These are phyloP conservation scores for Komagataella phaffii DNA, from an alignment of 805 yeast genomes.

Conservation along the genomic window DNA sequence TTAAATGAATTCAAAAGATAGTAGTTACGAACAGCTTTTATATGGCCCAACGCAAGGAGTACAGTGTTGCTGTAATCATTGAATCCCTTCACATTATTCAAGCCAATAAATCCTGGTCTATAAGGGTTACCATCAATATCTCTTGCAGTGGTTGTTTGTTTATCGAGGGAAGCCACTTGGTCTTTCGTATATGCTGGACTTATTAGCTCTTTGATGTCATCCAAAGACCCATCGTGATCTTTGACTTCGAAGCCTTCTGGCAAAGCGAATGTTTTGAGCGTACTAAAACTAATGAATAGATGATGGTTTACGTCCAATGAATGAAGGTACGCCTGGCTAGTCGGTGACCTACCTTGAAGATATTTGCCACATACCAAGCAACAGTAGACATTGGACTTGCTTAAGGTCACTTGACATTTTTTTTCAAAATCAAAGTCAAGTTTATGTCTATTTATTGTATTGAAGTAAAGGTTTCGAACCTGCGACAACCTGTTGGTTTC, in stretches of 20 bases:
- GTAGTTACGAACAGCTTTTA: slow-evolving; percentile 32
- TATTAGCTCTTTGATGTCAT: slow-evolving; percentile 38
- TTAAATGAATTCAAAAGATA: slow-evolving; percentile 19
- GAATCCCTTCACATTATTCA: slow-evolving; percentile 32
- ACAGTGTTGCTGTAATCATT: slow-evolving; percentile 47
- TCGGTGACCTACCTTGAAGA: slow-evolving; percentile 49
- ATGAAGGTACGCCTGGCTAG: slow-evolving; percentile 60
- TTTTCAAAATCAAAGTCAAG: slow-evolving; percentile 63
- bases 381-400: slow-evolving; percentile 50
- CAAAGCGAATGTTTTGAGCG: slow-evolving; percentile 35
- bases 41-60: slow-evolving; percentile 42
- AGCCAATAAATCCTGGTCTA: slow-evolving; percentile 51
- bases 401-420: slow-evolving; percentile 48
- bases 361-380: slow-evolving; percentile 68
- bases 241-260: slow-evolving; percentile 44
- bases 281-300: slow-evolving; percentile 42
- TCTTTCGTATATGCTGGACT: slow-evolving; percentile 32
- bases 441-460: slow-evolving; percentile 26
- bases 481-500: background rate
- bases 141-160: slow-evolving; percentile 8
- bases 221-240: slow-evolving; percentile 20
- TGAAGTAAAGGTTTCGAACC: slow-evolving; percentile 16
- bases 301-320: slow-evolving; percentile 51
- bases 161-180: slow-evolving; percentile 19
- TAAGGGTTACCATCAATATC: slow-evolving; percentile 36